Conservation (phyloP, 2,329 filamentous ascomycete genomes). For the Aspergillus thermomutatus region DNA sequence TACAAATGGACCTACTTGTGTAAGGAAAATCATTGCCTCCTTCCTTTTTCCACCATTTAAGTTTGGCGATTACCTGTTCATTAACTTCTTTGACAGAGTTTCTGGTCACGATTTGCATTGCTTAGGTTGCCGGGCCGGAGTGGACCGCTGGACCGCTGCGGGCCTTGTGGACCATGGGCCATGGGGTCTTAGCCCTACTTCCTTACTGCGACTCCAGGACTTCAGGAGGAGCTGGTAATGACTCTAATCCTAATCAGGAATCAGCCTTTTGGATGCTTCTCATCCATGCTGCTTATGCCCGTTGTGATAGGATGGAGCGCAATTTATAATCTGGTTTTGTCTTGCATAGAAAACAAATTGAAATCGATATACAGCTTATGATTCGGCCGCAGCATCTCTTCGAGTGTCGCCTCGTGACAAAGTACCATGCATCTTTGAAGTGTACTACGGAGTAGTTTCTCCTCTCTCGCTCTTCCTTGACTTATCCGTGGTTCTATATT, state of each 20-base stretch:
- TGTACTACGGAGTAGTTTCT: background rate
- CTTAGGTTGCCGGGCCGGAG: constrained; percentile 24
- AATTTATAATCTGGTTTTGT: constrained; percentile 10
- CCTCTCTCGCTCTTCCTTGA: background rate
- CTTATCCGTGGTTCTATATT: background rate
- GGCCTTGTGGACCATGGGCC: constrained; percentile 20
- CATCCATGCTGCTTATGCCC: constrained; percentile 12
- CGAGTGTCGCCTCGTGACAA: constrained; percentile 18
- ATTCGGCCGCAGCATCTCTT: constrained; percentile 14
- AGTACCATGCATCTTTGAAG: constrained; percentile 19
- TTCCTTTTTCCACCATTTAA: background rate
- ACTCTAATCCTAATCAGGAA: background rate
- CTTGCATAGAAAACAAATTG: constrained; percentile 15
- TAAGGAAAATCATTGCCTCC: background rate
- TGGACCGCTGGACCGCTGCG: constrained; percentile 24
- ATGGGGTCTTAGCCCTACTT: constrained; percentile 17
- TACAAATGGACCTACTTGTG: background rate
- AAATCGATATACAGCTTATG: constrained; percentile 11
- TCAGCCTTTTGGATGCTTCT: background rate
- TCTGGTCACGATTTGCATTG: constrained; percentile 19
- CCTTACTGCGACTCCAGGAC: background rate
- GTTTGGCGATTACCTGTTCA: constrained; percentile 1
- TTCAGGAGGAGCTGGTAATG: constrained; percentile 10
- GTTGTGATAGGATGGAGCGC: constrained; percentile 15
- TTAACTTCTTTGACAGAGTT: constrained; percentile 1